Base-by-base conservation (phyloP, 1,139 yeast species). In the Debaryomyces fabryi region DNA sequence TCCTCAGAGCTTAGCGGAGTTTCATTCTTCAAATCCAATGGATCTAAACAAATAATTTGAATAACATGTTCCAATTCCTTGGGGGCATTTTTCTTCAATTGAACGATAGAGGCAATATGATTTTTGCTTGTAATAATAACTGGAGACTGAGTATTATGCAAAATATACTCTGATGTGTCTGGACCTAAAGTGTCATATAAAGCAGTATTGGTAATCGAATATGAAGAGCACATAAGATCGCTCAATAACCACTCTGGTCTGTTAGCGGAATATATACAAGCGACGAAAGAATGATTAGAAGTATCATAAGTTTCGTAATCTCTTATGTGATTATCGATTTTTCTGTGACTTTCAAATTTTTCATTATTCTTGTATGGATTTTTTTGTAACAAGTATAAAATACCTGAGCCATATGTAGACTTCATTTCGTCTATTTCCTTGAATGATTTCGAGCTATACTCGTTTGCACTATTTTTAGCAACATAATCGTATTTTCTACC, bases 161-260 rank as follows among this genome's bases (percentile, higher is more conserved):
- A 62, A 39, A 74, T 72, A 52, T 60, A 69, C 50, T 58, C 59
- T 4, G 76, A 69, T 23, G 74, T 64, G 10, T 61, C 64, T 1
- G 62, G 63, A 1, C 78, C 78, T 52, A 72, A 67, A 39, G 74
- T 72, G 50, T 73, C 78, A 49, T 74, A 74, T 44, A 73, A 63
- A 1, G 76, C 72, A 13, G 77, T 71, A 48, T 62, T 66, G 39
- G 76, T 67, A 43, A 74, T 62, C 5, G 74, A 63, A 52, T 58
- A 70, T 21, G 72, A 61, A 4, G 67, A 54, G 49, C 76, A 71
- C 4, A 73, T 72, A 49, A 72, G 54, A 55, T 74, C 78, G 13
- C 73, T 55, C 42, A 73, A 53, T 2, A 67, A 50, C 78, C 78
- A 74, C 54, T 74, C 78, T 41, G 55, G 55, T 27, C 78, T 57